Conservation (phyloP, 495 filamentous ascomycete species). For the Tuber borchii region DNA sequence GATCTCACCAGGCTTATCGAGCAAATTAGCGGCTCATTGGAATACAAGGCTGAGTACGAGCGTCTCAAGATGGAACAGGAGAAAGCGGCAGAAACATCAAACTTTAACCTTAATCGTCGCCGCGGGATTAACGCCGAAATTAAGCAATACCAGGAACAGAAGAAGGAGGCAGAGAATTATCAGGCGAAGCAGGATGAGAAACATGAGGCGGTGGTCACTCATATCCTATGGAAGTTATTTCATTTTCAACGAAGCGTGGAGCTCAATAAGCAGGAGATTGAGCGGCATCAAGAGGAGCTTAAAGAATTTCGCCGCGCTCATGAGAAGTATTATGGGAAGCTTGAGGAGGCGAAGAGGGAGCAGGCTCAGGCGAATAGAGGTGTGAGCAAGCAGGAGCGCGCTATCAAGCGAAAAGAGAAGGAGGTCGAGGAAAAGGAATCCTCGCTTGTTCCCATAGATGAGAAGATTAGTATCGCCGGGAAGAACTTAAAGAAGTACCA, state of each 20-base stretch:
- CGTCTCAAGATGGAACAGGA: constrained; percentile 75
- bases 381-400: constrained; percentile 71
- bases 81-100: constrained; percentile 79
- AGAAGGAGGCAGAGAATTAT: constrained; percentile 89
- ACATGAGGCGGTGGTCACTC: constrained; percentile 86
- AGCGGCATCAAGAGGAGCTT: constrained; percentile 89
- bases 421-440: constrained; percentile 82
- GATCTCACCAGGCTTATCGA: constrained; percentile 94
- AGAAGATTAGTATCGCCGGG: constrained; percentile 79
- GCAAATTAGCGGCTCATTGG: constrained; percentile 92
- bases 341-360: constrained; percentile 81
- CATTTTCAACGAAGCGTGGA: constrained; percentile 93
- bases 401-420: constrained; percentile 77
- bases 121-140: constrained; percentile 96
- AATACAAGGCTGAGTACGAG: constrained; percentile 95
- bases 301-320: constrained; percentile 87
- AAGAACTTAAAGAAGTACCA: constrained; percentile 61
- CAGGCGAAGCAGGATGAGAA: constrained; percentile 79
- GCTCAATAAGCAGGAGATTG: constrained; percentile 80
- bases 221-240: constrained; percentile 94
- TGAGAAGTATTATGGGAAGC: constrained; percentile 71
- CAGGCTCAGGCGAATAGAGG: constrained; percentile 73
- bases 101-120: constrained; percentile 75
- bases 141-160: constrained; percentile 94
- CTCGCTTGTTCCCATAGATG: constrained; percentile 76